These are phyloP conservation scores for Coemansia reversa DNA, from an alignment of 192 early-diverging fungal species.

Conservation along the genomic window DNA sequence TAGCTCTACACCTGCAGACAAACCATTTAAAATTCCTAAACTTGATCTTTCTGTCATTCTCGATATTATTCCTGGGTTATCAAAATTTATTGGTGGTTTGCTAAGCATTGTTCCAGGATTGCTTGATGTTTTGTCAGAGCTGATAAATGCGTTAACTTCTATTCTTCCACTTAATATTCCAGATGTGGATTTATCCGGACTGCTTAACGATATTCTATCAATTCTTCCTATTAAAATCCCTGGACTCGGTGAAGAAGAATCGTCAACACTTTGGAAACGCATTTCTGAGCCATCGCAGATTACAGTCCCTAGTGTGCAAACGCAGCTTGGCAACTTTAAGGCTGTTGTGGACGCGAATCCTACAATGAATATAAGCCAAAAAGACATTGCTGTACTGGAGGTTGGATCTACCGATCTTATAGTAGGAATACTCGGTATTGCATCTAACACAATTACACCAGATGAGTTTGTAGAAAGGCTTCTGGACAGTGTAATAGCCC, in stretches of 20 bases:
- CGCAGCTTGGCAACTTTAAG: slow-evolving; percentile 10
- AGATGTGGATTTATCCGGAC: too few species aligned
- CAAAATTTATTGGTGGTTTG: too few species aligned
- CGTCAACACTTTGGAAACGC: too few species aligned
- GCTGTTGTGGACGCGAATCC: not conserved
- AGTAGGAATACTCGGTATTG: not conserved
- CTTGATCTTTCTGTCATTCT: too few species aligned
- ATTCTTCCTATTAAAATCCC: slow-evolving; percentile 4
- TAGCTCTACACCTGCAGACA: not conserved
- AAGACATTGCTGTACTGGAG: slow-evolving; percentile 16
- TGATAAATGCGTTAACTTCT: too few species aligned
- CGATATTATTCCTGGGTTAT: too few species aligned
- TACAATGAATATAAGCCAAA: not conserved
- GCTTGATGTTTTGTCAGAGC: too few species aligned
- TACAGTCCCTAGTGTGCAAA: slow-evolving; percentile 17
- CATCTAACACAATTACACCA: not conserved
- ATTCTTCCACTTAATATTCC: too few species aligned
- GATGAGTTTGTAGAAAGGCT: slow-evolving; percentile 7
- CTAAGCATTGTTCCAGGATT: too few species aligned
- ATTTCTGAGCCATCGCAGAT: not conserved
- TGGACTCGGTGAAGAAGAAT: too few species aligned
- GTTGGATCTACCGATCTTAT: slow-evolving; percentile 26
- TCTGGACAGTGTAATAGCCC: slow-evolving; percentile 5
- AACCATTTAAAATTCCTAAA: too few species aligned
- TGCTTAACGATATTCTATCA: too few species aligned